Base-by-base conservation (phyloP, 306 rosid genomes). In the Sphenostylis stenocarpa region DNA sequence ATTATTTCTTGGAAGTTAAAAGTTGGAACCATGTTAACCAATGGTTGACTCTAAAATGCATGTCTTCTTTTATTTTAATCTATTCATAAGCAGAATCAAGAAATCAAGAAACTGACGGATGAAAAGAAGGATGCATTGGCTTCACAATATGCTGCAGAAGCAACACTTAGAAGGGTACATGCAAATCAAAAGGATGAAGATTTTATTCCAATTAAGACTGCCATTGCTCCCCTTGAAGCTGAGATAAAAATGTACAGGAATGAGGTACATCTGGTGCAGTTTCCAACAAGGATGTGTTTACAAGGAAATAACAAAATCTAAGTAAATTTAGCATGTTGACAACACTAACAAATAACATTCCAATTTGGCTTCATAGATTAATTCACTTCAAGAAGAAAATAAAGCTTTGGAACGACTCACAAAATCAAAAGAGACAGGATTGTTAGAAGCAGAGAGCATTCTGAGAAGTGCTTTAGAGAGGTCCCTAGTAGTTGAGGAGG, bases 81-180 rank as follows among this genome's bases (percentile, higher is more conserved):
- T 24, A 76, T 72, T 62, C 21, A 52, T 64, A 44, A 73, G 82
- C 89, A 94, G 98, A 92, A 90, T 85, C 88, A 89, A 75, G 98
- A 92, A 79, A 83, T 86, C 73, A 92, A 80, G 93, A 92, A 75
- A 73, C 75, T 89, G 81, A 57, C 80, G 38, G 89, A 75, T 55
- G 97, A 94, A 57, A 94, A 89, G 87, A 92, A 87, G 82, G 86
- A 85, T 24, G 96, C 97, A 57, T 44, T 94, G 84, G 92, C 92
- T 60, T 93, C 95, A 38, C 93, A 92, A 49, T 90, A 87, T 80
- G 95, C 98, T 17, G 97, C 91, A 38, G 98, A 94, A 89, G 93
- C 93, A 82, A 79, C 91, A 72, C 93, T 92, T 34, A 83, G 96
- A 81, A 90, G 96, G 88, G 84, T 90, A 33, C 75, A 89, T 73